These are phyloP conservation scores for Talaromyces piceae DNA, from an alignment of 2,329 filamentous ascomycete species.

Conservation along the genomic window DNA sequence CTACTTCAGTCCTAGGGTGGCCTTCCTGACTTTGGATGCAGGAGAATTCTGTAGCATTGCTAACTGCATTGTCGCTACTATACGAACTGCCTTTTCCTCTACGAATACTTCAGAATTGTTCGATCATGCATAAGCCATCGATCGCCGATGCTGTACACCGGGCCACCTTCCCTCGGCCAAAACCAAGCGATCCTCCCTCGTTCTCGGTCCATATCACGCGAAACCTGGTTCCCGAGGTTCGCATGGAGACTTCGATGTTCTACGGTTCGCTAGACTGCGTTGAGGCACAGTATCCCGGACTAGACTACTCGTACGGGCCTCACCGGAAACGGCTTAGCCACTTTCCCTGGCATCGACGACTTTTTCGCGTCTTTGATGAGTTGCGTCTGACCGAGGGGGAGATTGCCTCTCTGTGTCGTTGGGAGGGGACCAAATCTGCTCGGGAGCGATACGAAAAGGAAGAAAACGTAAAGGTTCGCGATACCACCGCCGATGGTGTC, in stretches of 20 bases:
- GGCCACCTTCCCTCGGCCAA: constrained; percentile 50
- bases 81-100: too few species aligned
- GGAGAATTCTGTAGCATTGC: too few species aligned
- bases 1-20: too few species aligned
- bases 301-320: constrained; percentile 56
- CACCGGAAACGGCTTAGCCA: constrained; percentile 56
- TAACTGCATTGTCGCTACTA: too few species aligned
- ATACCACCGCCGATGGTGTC: constrained; percentile 56
- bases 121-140: constrained; percentile 55
- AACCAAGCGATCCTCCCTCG: constrained; percentile 49
- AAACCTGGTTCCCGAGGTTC: constrained; percentile 58
- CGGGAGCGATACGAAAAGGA: constrained; percentile 44
- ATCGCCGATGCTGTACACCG: constrained; percentile 53
- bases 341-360: constrained; percentile 53
- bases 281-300: constrained; percentile 59
- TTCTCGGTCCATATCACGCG: constrained; percentile 54
- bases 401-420: constrained; percentile 56
- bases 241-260: constrained; percentile 56
- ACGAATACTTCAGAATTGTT: too few species aligned
- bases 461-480: constrained; percentile 51
- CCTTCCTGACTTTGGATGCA: too few species aligned
- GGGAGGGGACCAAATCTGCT: constrained; percentile 45
- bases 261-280: constrained; percentile 58
- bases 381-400: constrained; percentile 52
- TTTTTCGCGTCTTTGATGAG: constrained; percentile 56